phyloP scores from a whole-genome alignment of 441 rosid species.

The Biscutella laevigata region DNA sequence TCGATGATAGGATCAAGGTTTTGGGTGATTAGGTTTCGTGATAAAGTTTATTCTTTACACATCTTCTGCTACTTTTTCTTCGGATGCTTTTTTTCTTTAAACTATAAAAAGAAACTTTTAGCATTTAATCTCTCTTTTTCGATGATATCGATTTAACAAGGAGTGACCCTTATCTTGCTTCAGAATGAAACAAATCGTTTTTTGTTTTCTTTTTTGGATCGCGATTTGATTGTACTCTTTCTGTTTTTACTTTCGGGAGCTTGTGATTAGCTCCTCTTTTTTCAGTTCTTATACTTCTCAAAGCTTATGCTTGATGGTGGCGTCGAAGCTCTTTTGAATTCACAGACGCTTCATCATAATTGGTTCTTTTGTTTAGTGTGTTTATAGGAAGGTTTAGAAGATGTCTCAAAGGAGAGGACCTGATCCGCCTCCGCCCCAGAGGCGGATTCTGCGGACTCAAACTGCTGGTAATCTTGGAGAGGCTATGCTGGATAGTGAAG shows the following conservation, averaged over 20 bases:
- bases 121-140: not conserved
- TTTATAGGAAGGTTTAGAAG: conserved; percentile 8
- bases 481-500: conserved; percentile 55
- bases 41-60: conserved; percentile 17
- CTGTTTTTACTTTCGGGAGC: not conserved
- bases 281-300: not conserved
- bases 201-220: not conserved
- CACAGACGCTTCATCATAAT: conserved; percentile 16
- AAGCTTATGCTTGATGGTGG: conserved; percentile 3
- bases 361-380: conserved; percentile 7
- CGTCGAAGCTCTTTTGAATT: not conserved
- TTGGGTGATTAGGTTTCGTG: conserved; percentile 8
- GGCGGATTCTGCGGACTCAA: conserved; percentile 61
- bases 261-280: not conserved
- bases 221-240: not conserved
- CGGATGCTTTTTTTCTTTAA: not conserved
- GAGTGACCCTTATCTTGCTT: conserved; percentile 18
- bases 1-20: not conserved
- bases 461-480: conserved; percentile 62
- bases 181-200: conserved; percentile 7
- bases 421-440: conserved; percentile 36
- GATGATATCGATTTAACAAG: conserved; percentile 1
- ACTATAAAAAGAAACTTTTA: conserved; percentile 5
- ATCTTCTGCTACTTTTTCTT: not conserved
- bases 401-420: conserved; percentile 42